Conservation (phyloP, 768 basidiomycete species). For the Pleurotus platypus region DNA sequence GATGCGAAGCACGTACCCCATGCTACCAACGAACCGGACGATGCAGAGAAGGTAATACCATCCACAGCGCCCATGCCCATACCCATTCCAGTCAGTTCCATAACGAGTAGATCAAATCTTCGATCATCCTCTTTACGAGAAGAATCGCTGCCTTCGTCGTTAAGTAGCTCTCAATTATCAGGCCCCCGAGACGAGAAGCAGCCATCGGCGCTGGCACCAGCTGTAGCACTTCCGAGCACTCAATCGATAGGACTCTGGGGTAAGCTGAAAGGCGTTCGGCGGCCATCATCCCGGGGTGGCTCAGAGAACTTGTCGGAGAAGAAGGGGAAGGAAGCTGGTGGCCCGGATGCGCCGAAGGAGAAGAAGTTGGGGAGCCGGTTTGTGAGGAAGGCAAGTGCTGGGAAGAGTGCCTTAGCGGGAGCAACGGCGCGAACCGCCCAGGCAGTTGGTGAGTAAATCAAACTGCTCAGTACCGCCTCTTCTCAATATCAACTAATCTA, state of each 20-base stretch:
- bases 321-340: conserved; percentile 4
- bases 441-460: conserved; percentile 11
- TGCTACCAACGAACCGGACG: background rate
- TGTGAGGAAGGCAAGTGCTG: conserved; percentile 10
- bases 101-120: background rate
- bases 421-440: conserved; percentile 10
- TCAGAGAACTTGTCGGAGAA: background rate
- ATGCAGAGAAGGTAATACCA: background rate
- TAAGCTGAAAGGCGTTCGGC: conserved; percentile 14
- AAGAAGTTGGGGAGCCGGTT: conserved; percentile 11
- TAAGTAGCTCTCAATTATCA: background rate
- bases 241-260: background rate
- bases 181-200: background rate
- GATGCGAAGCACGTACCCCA: background rate
- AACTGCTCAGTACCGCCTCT: background rate
- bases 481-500: background rate
- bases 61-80: background rate
- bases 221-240: too few species aligned
- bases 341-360: conserved; percentile 8
- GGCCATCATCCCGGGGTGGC: conserved; percentile 1
- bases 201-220: background rate
- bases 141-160: background rate
- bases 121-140: background rate
- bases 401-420: conserved; percentile 10
- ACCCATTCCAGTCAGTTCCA: background rate